These are phyloP conservation scores for Cicer bijugum DNA, from an alignment of 306 rosid species.

Conservation along the genomic window DNA sequence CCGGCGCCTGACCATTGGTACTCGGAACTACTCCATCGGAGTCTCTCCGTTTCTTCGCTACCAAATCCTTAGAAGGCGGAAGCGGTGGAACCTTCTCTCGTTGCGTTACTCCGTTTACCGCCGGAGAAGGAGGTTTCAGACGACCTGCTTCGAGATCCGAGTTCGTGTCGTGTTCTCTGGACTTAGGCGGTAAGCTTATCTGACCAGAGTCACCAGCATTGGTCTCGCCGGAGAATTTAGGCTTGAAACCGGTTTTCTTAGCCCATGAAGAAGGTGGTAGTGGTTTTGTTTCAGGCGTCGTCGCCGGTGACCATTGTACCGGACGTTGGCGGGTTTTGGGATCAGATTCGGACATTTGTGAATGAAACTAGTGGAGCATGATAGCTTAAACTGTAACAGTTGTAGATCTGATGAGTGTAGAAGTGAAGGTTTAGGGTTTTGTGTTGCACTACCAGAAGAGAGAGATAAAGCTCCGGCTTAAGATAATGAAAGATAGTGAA, in stretches of 20 bases:
- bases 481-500: constrained; percentile 20
- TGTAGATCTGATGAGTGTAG: constrained; percentile 58
- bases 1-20: constrained; percentile 43
- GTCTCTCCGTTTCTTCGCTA: constrained; percentile 69
- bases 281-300: constrained; percentile 52
- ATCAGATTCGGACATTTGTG: constrained; percentile 69
- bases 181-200: constrained; percentile 51
- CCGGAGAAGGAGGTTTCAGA: not conserved
- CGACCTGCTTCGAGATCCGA: constrained; percentile 79
- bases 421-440: constrained; percentile 48
- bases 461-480: constrained; percentile 43
- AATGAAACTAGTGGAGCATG: constrained; percentile 45
- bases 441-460: not conserved
- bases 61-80: constrained; percentile 51
- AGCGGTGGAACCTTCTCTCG: constrained; percentile 44
- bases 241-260: constrained; percentile 81
- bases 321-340: constrained; percentile 70
- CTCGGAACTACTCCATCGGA: constrained; percentile 63
- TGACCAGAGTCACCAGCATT: constrained; percentile 76
- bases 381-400: constrained; percentile 36
- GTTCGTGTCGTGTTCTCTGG: constrained; percentile 47
- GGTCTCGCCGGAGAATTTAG: constrained; percentile 94
- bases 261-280: constrained; percentile 96
- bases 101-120: constrained; percentile 55
- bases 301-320: constrained; percentile 84